These are phyloP conservation scores for Pecoramyces ruminantium DNA, from an alignment of 192 early-diverging fungal species.

Conservation along the genomic window DNA sequence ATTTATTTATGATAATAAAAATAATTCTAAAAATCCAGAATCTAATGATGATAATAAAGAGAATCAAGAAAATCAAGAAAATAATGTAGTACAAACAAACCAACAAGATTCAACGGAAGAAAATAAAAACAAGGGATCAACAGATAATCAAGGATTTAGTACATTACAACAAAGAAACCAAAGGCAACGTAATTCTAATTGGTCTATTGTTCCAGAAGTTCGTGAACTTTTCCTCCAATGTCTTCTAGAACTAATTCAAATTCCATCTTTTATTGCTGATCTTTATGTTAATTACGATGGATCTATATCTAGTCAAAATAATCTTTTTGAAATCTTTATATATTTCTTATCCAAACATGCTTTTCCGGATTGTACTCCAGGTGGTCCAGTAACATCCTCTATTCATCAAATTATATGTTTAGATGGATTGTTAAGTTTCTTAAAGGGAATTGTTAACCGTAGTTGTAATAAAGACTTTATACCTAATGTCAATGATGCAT, in stretches of 20 bases:
- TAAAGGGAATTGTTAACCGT: constrained; percentile 52
- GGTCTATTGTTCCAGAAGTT: constrained; percentile 51
- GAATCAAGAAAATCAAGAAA: not conserved
- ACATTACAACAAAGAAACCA: constrained; percentile 1
- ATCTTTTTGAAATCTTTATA: constrained; percentile 77
- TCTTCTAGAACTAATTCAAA: constrained; percentile 35
- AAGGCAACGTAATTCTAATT: not conserved
- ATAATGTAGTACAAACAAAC: not conserved
- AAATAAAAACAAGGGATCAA: not conserved
- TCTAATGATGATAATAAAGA: not conserved
- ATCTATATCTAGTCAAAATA: constrained; percentile 49
- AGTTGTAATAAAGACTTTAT: not conserved
- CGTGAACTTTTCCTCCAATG: constrained; percentile 52
- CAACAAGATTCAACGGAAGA: not conserved
- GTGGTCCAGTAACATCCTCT: constrained; percentile 21
- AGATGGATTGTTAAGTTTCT: constrained; percentile 52
- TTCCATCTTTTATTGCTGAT: constrained; percentile 61
- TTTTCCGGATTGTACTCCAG: constrained; percentile 56
- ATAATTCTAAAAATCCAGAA: not conserved
- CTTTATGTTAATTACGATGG: constrained; percentile 93
- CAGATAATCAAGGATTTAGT: constrained; percentile 1
- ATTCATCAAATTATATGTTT: constrained; percentile 50
- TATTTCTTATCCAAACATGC: constrained; percentile 54
- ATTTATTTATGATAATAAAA: constrained; percentile 1
- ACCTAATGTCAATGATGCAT: not conserved